Evolutionary conservation across 2,329 filamentous ascomycete species (phyloP).

Genomic region (Aspergillus pseudotamarii): DNA sequence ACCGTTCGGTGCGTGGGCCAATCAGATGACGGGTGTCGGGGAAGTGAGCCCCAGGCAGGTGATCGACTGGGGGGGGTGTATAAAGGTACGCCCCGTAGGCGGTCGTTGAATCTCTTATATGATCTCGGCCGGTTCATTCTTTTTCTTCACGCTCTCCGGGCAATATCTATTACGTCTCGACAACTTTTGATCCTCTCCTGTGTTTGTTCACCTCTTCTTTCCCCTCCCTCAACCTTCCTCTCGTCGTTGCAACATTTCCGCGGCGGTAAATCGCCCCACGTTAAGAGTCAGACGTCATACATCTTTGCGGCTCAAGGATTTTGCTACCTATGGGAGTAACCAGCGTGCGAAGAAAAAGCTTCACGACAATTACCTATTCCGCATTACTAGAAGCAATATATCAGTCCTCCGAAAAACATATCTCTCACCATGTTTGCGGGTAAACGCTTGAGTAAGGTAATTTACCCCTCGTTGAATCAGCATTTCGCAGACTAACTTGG

Average conservation of each 20-base stretch:
- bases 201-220: background rate
- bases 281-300: constrained; percentile 26
- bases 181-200: background rate
- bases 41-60: constrained; percentile 6
- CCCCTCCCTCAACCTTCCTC: background rate
- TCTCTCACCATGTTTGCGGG: constrained; percentile 51
- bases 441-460: constrained; percentile 52
- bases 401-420: background rate
- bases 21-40: constrained; percentile 14
- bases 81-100: background rate
- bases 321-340: background rate
- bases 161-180: background rate
- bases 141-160: background rate
- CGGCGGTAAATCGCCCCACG: constrained; percentile 18
- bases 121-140: background rate
- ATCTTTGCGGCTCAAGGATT: constrained; percentile 8
- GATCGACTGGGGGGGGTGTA: constrained; percentile 7
- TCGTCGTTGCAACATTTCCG: background rate
- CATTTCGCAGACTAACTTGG: constrained; percentile 24
- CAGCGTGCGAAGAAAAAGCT: background rate
- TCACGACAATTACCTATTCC: background rate
- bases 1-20: constrained; percentile 7
- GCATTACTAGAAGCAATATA: background rate
- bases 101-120: background rate
- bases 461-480: background rate